Conservation (phyloP, 106 monocot genomes). For the Allium sativum region DNA sequence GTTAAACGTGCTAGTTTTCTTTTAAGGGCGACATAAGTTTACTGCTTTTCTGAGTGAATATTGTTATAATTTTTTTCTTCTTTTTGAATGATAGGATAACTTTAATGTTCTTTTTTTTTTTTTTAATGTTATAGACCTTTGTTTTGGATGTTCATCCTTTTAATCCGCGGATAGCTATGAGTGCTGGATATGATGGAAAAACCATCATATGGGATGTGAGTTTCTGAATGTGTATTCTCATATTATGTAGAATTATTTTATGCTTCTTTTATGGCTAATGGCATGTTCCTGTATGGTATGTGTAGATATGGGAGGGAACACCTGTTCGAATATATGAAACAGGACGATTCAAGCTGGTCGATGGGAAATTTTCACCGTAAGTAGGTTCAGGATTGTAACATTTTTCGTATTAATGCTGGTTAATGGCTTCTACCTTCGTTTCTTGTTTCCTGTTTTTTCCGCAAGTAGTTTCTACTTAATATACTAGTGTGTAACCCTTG, state of each 20-base stretch:
- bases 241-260: not conserved
- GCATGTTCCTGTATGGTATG: conserved; percentile 2
- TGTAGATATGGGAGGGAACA: conserved; percentile 96
- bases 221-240: conserved; percentile 1
- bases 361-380: conserved; percentile 99
- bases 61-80: no score
- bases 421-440: conserved; percentile 1
- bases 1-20: no score
- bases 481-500: no score
- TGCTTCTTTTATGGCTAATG: not conserved
- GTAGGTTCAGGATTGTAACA: conserved; percentile 10
- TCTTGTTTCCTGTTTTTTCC: not conserved
- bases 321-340: conserved; percentile 92
- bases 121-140: conserved; percentile 57
- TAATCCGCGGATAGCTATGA: conserved; percentile 99
- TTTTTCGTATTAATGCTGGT: not conserved
- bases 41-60: no score
- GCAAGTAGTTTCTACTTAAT: no score
- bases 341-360: conserved; percentile 86
- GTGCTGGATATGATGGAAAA: conserved; percentile 99
- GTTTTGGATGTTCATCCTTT: conserved; percentile 99
- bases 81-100: not conserved
- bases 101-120: not conserved
- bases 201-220: conserved; percentile 79
- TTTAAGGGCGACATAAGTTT: no score